phyloP scores from a whole-genome alignment of 768 basidiomycete genomes.

The Psilocybe subaeruginosa region DNA sequence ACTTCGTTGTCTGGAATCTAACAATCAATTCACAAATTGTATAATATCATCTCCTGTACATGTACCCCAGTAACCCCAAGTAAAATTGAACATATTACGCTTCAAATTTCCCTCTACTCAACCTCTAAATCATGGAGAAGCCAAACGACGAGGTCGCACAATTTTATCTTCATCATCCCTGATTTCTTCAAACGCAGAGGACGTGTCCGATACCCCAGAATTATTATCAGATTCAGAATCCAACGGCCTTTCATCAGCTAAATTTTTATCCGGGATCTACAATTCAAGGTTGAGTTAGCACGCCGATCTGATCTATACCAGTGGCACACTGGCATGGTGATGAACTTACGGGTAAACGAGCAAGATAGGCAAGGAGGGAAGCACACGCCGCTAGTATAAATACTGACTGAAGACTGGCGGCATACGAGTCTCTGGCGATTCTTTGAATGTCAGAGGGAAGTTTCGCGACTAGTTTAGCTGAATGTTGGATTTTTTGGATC shows the following conservation, averaged over 20 bases:
- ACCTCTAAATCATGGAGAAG: constrained; percentile 1
- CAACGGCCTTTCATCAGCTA: constrained; percentile 31
- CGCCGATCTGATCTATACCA: neutral
- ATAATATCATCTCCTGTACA: too few species aligned
- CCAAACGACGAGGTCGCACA: constrained; percentile 19
- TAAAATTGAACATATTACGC: too few species aligned
- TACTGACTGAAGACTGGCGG: constrained; percentile 57
- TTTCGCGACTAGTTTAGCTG: constrained; percentile 53
- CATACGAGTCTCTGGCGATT: constrained; percentile 63
- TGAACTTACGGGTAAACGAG: constrained; percentile 60
- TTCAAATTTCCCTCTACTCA: neutral
- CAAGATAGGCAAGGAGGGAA: constrained; percentile 60
- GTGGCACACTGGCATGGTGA: neutral
- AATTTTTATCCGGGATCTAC: constrained; percentile 45
- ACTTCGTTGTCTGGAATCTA: too few species aligned
- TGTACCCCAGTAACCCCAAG: neutral
- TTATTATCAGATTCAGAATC: constrained; percentile 11
- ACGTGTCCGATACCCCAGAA: constrained; percentile 11
- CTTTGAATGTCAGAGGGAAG: constrained; percentile 56
- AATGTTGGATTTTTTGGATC: constrained; percentile 64
- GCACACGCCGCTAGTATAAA: constrained; percentile 62
- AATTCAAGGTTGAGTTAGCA: neutral
- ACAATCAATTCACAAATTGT: too few species aligned
- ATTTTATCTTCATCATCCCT: constrained; percentile 24
- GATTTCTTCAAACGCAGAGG: constrained; percentile 20